Evolutionary conservation across 78 protist species (phyloP).

Genomic region (slime mould (Dictyostelium discoideum)): DNA sequence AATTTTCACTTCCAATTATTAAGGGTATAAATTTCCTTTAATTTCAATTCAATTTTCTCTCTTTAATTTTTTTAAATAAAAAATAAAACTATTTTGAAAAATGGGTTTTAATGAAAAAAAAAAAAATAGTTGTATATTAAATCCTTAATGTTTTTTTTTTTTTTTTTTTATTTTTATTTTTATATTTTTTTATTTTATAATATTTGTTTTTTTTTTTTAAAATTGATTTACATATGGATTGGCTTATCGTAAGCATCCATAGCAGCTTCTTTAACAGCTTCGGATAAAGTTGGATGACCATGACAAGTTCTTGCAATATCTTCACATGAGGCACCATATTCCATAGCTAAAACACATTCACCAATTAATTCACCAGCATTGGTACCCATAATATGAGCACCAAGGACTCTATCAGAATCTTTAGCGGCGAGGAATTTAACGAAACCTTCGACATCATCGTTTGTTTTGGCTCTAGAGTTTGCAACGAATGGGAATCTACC

Average conservation of each 20-base stretch:
- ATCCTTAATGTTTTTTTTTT: not conserved
- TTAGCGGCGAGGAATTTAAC: conserved; percentile 94
- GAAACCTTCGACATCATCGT: conserved; percentile 94
- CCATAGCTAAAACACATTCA: conserved; percentile 96
- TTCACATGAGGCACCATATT: conserved; percentile 96
- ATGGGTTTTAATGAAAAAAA: too few species aligned
- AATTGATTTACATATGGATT: conserved; percentile 91
- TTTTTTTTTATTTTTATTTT: not conserved
- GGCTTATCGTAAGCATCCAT: conserved; percentile 93
- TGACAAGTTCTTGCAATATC: conserved; percentile 98
- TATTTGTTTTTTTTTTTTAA: not conserved
- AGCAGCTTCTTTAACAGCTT: conserved; percentile 99
- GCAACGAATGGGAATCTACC: conserved; percentile 98
- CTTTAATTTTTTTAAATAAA: too few species aligned
- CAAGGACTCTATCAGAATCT: conserved; percentile 93
- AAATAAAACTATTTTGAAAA: too few species aligned
- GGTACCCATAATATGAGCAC: conserved; percentile 96
- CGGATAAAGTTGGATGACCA: conserved; percentile 98
- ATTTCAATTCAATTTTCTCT: too few species aligned
- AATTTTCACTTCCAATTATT: too few species aligned
- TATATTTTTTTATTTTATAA: not conserved
- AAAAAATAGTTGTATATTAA: too few species aligned
- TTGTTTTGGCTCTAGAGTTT: conserved; percentile 98
- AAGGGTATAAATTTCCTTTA: too few species aligned
- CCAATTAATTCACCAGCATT: conserved; percentile 96